A percentile compares a stretch with the other conserved stretches of the same genome.
Evolutionary conservation across 805 yeast species (phyloP).

Genomic region (Schizosaccharomyces octosporus): DNA sequence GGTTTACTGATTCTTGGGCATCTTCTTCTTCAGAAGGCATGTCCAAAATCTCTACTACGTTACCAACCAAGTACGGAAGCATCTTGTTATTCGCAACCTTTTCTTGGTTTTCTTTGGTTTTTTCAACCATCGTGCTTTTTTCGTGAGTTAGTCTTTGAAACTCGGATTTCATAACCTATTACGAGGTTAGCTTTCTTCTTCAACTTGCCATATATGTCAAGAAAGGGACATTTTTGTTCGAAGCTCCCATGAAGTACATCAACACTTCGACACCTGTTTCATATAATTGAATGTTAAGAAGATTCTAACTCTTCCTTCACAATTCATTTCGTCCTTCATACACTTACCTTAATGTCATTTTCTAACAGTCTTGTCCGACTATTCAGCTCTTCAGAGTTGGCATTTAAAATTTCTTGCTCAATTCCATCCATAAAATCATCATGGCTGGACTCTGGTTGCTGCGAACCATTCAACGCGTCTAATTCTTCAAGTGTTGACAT

Average conservation of each 20-base stretch:
- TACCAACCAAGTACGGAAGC: conserved; percentile 86
- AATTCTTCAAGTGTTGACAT: conserved; percentile 3
- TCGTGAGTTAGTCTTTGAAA: conserved; percentile 76
- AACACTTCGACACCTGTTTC: too few relatives aligned
- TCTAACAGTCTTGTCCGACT: conserved; percentile 74
- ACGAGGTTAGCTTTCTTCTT: too few relatives aligned
- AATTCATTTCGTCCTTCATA: background rate
- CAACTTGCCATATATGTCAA: background rate
- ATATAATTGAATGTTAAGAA: background rate
- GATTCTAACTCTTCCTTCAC: background rate
- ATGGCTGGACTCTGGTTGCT: background rate
- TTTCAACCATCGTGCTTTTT: conserved; percentile 72
- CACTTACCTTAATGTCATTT: conserved; percentile 63
- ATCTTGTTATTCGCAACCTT: conserved; percentile 88
- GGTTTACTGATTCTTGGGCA: conserved; percentile 77
- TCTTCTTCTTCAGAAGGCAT: conserved; percentile 58
- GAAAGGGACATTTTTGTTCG: background rate
- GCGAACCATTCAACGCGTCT: background rate
- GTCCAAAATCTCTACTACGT: conserved; percentile 81
- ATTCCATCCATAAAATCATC: conserved; percentile 27
- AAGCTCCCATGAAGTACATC: too few relatives aligned
- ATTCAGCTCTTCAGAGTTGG: conserved; percentile 59
- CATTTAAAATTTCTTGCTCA: conserved; percentile 56
- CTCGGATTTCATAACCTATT: conserved; percentile 27
- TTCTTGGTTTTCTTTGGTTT: conserved; percentile 86